Evolutionary conservation across 2,329 filamentous ascomycete genomes (phyloP).

Genomic region (Tolypocladium tundrense): DNA sequence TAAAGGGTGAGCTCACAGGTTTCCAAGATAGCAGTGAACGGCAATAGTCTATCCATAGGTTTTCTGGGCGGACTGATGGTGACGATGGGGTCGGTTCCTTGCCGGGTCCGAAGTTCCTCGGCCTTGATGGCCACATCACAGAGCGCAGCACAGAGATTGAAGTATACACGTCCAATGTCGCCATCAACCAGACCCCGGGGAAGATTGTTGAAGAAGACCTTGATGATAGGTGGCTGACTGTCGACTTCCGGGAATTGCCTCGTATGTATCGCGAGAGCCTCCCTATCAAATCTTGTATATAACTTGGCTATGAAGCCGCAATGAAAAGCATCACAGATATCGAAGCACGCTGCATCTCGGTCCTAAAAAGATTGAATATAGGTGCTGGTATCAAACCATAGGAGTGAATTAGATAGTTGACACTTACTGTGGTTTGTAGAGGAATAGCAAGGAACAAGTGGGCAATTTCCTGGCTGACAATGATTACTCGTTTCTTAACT

Average conservation of each 20-base stretch:
- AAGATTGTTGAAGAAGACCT: slow-evolving; percentile 90
- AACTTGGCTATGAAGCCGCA: slow-evolving; percentile 50
- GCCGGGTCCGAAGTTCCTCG: slow-evolving; percentile 92
- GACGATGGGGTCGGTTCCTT: slow-evolving; percentile 96
- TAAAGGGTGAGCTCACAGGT: slow-evolving; percentile 93
- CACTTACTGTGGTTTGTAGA: slow-evolving; percentile 57
- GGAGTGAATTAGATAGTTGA: background rate
- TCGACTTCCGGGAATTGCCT: slow-evolving; percentile 56
- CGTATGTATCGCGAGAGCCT: slow-evolving; percentile 48
- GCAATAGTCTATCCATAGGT: slow-evolving; percentile 77
- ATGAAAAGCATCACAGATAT: slow-evolving; percentile 73
- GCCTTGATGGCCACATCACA: slow-evolving; percentile 83
- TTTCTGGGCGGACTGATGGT: slow-evolving; percentile 77
- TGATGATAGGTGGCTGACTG: slow-evolving; percentile 65
- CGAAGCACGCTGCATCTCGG: slow-evolving; percentile 80
- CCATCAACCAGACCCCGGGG: slow-evolving; percentile 81
- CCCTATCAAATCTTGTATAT: slow-evolving; percentile 59
- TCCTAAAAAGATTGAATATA: slow-evolving; percentile 31
- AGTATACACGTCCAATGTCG: slow-evolving; percentile 90
- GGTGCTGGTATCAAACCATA: background rate
- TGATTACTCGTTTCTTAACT: slow-evolving; percentile 80
- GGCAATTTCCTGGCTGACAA: slow-evolving; percentile 91
- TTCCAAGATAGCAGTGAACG: slow-evolving; percentile 84
- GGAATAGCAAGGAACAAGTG: slow-evolving; percentile 84
- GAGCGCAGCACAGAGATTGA: slow-evolving; percentile 87